phyloP scores from a whole-genome alignment of 1,284 basidiomycete species.

The Anthracocystis setariae region DNA sequence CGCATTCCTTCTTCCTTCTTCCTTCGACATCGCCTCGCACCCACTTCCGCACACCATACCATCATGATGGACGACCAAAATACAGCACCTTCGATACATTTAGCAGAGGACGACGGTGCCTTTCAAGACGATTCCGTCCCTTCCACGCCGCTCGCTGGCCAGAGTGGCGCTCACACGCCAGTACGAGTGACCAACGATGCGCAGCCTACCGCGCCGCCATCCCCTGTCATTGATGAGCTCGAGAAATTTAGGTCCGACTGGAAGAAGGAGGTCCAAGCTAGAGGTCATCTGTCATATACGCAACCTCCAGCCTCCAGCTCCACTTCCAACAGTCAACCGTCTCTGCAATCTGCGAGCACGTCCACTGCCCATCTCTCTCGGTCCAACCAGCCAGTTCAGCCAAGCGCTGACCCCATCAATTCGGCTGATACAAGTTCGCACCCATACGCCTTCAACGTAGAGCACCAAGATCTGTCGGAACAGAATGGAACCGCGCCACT shows the following conservation, averaged over 20 bases:
- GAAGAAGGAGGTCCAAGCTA: conserved; percentile 45
- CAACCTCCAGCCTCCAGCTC: conserved; percentile 9
- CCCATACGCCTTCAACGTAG: neutral
- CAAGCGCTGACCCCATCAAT: neutral
- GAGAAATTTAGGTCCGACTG: conserved; percentile 50
- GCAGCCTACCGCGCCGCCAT: neutral
- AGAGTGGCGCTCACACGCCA: conserved; percentile 27
- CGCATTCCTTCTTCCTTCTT: neutral
- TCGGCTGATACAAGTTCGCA: neutral
- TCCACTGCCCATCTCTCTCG: neutral
- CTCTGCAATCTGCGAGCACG: neutral
- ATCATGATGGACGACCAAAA: conserved; percentile 17
- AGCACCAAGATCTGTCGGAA: conserved; percentile 1
- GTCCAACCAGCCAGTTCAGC: neutral
- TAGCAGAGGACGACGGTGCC: neutral
- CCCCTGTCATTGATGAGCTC: conserved; percentile 42
- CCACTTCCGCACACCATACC: neutral
- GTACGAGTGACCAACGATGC: conserved; percentile 10
- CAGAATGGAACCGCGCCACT: conserved; percentile 2
- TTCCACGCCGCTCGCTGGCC: conserved; percentile 21
- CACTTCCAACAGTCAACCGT: conserved; percentile 1
- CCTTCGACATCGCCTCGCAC: neutral
- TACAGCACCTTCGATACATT: conserved; percentile 21
- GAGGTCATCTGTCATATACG: conserved; percentile 22
- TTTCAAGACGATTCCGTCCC: conserved; percentile 13